A percentile compares a stretch with the other conserved stretches of the same genome.
Evolutionary conservation across 2,329 filamentous ascomycete genomes (phyloP).

Genomic region (Grosmannia serpens): DNA sequence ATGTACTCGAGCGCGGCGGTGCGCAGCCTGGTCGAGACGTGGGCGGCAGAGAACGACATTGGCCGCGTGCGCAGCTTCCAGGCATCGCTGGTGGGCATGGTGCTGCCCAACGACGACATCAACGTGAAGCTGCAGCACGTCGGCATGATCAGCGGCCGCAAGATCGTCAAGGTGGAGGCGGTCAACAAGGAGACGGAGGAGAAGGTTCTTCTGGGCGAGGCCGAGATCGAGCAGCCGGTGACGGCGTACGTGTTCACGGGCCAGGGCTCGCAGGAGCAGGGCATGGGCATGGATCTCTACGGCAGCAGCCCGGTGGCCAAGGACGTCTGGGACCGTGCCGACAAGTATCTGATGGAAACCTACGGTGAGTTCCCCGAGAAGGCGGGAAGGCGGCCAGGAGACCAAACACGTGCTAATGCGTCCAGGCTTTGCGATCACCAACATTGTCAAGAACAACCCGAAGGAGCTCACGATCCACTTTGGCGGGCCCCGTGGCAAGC

Average conservation of each 20-base stretch:
- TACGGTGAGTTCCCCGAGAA: conserved; percentile 82
- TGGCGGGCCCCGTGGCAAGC: conserved; percentile 90
- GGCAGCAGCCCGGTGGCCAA: conserved; percentile 85
- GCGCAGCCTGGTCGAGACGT: conserved; percentile 90
- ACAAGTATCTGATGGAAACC: conserved; percentile 97
- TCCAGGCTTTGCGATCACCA: conserved; percentile 83
- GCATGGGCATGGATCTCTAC: conserved; percentile 99
- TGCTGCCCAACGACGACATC: conserved; percentile 89
- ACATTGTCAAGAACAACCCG: conserved; percentile 99
- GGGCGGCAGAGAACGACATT: conserved; percentile 98
- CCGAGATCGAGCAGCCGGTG: conserved; percentile 93
- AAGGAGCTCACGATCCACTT: conserved; percentile 98
- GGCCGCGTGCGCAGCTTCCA: conserved; percentile 96
- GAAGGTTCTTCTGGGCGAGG: conserved; percentile 89
- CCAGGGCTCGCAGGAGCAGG: conserved; percentile 96
- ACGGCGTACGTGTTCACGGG: conserved; percentile 97
- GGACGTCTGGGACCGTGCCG: conserved; percentile 95
- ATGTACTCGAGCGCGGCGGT: conserved; percentile 99
- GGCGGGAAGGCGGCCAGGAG: too few relatives aligned
- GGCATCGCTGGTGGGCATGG: conserved; percentile 95
- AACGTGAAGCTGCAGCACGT: conserved; percentile 92
- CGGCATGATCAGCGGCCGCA: conserved; percentile 94
- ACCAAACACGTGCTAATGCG: not conserved
- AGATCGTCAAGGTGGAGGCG: conserved; percentile 98
- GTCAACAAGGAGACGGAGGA: conserved; percentile 93